Base-by-base conservation (phyloP, 2,329 filamentous ascomycete species). In the Colletotrichum destructivum region DNA sequence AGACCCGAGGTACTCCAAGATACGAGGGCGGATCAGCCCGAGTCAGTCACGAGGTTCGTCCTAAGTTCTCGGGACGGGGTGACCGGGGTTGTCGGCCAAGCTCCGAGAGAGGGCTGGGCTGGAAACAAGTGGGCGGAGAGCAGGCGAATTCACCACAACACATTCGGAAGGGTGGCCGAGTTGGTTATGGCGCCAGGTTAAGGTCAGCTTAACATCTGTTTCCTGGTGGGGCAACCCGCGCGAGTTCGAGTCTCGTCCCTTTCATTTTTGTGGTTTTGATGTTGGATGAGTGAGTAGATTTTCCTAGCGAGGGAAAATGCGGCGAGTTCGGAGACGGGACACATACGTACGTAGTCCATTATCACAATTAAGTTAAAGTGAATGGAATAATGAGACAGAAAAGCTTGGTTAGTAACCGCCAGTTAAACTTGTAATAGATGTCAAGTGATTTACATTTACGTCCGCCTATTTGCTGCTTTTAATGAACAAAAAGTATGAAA, bases 181-280 rank as follows among this genome's bases (percentile, higher is more conserved):
- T 55, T 55, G 52, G 52, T 38, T 38, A 55, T 55, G 52, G 52
- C 52, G 52, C 52, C 26, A 55, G 52, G 26, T 55, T 38, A 38
- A 21, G 52, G 31, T 38, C 52, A 55, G 52, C 31, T 55, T 55
- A 38, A 55, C 52, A 55, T 38, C 31, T 21, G 26, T 55, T 55
- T 55, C 52, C 52, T 55, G 52, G 52, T 38, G 52, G 26, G 26
- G 52, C 31, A 55, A 55, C 52, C 52, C 52, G 31, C 52, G 52
- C 52, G 52, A 38, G 52, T 38, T 55, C 52, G 18, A 55, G 52
- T 55, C 52, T 55, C 52, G 52, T 55, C 52, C 52, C 52, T 55
- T 55, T 38, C 52, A 38, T 2, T 55, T 55, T 55, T 18, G 8
- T 12, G 18, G 13, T 46, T 47, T 47, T 21, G 5, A 31, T 31